Conservation (phyloP, 345 rosid genomes). For the Psidium friedrichsthalianum region DNA sequence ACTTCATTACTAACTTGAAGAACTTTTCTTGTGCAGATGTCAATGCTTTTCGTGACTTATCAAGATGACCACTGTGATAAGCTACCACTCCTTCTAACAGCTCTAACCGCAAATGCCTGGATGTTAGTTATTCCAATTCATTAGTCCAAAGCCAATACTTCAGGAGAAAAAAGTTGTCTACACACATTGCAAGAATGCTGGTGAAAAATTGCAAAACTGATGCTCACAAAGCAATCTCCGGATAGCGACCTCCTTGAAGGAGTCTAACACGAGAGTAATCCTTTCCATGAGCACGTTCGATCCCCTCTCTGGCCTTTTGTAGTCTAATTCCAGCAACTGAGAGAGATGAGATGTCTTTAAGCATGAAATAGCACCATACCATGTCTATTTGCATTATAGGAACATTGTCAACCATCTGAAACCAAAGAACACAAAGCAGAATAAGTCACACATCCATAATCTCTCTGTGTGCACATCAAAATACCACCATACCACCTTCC, state of each 20-base stretch:
- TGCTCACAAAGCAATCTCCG: slow-evolving; percentile 78
- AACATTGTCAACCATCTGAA: slow-evolving; percentile 72
- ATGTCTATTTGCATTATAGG: slow-evolving; percentile 93
- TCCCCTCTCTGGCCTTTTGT: slow-evolving; percentile 76
- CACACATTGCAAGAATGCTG: not conserved
- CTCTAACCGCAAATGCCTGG: slow-evolving; percentile 78
- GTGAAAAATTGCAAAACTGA: not conserved
- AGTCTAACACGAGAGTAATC: slow-evolving; percentile 74
- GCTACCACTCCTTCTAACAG: slow-evolving; percentile 92
- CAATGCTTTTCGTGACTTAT: slow-evolving; percentile 44
- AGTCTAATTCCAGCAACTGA: slow-evolving; percentile 85
- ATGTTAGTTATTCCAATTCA: not conserved
- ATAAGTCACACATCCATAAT: not conserved
- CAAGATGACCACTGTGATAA: slow-evolving; percentile 70
- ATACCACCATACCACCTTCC: not conserved
- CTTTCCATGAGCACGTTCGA: slow-evolving; percentile 87
- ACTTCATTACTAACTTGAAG: slow-evolving; percentile 30
- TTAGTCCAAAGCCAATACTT: not conserved
- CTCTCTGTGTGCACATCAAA: not conserved
- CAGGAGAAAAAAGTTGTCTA: not conserved
- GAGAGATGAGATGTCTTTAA: slow-evolving; percentile 68
- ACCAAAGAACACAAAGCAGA: not conserved
- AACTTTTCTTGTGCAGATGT: slow-evolving; percentile 70
- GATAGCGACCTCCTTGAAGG: slow-evolving; percentile 69
- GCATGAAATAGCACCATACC: slow-evolving; percentile 98